phyloP scores from a whole-genome alignment of 139 green algal genomes.

The Pseudopediastrum boryanum region DNA sequence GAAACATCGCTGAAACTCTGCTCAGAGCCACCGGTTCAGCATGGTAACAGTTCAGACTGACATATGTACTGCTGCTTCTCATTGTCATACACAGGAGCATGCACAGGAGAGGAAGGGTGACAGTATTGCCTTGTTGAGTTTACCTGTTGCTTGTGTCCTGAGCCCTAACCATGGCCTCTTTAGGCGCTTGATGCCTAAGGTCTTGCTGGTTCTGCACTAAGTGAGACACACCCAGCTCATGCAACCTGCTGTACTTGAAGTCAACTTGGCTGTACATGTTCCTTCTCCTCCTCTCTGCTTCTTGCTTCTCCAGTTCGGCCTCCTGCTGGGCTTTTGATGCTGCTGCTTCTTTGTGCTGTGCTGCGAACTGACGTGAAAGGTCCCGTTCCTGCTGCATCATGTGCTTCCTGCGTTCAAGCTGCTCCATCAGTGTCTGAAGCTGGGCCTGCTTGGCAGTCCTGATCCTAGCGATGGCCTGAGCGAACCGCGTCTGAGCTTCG shows the following conservation, averaged over 20 bases:
- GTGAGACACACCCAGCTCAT: slow-evolving; percentile 31
- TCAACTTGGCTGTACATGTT: slow-evolving; percentile 35
- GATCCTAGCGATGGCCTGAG: background rate
- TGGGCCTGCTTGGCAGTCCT: background rate
- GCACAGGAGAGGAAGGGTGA: background rate
- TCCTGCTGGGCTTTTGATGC: slow-evolving; percentile 2
- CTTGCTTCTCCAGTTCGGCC: slow-evolving; percentile 19
- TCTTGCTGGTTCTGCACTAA: slow-evolving; percentile 18
- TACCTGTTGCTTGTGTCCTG: background rate
- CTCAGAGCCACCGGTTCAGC: no score
- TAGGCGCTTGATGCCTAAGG: background rate
- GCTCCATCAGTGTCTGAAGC: slow-evolving; percentile 18
- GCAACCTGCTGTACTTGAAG: slow-evolving; percentile 41
- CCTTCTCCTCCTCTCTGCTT: slow-evolving; percentile 25
- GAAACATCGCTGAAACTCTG: no score
- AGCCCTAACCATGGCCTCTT: background rate
- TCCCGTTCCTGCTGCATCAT: slow-evolving; percentile 9
- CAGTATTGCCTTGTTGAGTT: background rate
- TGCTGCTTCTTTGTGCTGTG: background rate
- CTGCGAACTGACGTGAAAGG: no score
- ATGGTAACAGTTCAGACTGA: no score
- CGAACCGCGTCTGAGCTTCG: background rate
- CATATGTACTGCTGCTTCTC: no score
- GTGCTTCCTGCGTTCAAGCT: slow-evolving; percentile 13
- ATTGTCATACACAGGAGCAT: background rate